phyloP scores from a whole-genome alignment of 768 basidiomycete species.

The Suillus paluster region DNA sequence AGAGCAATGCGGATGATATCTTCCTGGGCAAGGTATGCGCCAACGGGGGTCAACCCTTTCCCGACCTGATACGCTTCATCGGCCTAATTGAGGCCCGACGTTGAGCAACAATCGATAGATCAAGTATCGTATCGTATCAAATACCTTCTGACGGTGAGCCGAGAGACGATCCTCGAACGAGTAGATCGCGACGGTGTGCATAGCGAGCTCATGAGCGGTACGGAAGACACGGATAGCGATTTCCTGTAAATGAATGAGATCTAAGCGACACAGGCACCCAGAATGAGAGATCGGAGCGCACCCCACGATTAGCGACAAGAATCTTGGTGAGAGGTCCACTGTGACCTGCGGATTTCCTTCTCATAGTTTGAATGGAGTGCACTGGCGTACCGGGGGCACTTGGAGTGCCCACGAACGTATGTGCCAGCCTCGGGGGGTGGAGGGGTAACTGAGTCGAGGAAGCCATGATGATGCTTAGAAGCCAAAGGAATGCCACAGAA shows the following conservation, averaged over 20 bases:
- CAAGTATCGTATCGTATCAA: slow-evolving; percentile 14
- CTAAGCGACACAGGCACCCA: slow-evolving; percentile 12
- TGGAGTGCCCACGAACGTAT: slow-evolving; percentile 74
- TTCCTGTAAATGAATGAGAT: slow-evolving; percentile 60
- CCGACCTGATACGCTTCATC: slow-evolving; percentile 99
- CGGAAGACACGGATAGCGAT: slow-evolving; percentile 99
- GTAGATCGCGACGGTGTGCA: slow-evolving; percentile 99
- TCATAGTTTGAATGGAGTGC: slow-evolving; percentile 90
- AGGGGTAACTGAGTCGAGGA: slow-evolving; percentile 40
- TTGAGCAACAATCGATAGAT: slow-evolving; percentile 32
- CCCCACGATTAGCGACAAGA: slow-evolving; percentile 90
- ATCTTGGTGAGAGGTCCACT: slow-evolving; percentile 90
- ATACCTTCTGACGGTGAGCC: slow-evolving; percentile 96
- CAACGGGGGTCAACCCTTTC: slow-evolving; percentile 94
- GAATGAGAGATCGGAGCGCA: slow-evolving; percentile 43
- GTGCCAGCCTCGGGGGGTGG: slow-evolving; percentile 74
- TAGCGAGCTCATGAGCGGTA: slow-evolving; percentile 97
- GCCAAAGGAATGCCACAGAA: slow-evolving; percentile 13
- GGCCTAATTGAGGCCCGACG: slow-evolving; percentile 56
- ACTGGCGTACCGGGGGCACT: slow-evolving; percentile 85
- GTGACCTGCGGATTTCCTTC: slow-evolving; percentile 89
- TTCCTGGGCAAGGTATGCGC: slow-evolving; percentile 95
- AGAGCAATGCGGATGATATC: slow-evolving; percentile 97
- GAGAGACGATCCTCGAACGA: slow-evolving; percentile 96
- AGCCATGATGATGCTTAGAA: slow-evolving; percentile 30